Evolutionary conservation across 2,329 filamentous ascomycete genomes (phyloP), one percentile per base, ranked within the genome.

Genomic region (Ascochyta pisi): DNA sequence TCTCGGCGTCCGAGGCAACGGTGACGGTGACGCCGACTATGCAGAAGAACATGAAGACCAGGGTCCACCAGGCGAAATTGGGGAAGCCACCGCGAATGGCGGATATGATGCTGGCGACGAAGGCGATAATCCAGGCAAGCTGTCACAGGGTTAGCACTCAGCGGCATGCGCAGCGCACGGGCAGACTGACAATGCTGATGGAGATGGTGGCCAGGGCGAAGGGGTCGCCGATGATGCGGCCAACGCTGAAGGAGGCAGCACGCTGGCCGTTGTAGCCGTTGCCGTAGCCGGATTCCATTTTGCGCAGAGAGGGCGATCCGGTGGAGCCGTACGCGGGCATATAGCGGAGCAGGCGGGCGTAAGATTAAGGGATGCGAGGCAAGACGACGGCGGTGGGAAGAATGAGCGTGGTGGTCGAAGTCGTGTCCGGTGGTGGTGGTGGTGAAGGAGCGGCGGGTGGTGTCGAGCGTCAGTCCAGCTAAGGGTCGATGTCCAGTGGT

Each of bases 151-250:
- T 63, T 50, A 64, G 66, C 66, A 50, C 60, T 6, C 19, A 43
- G 62, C 56, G 64, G 63, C 51, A 49, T 44, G 53, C 31, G 49
- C 48, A 34, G 15, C 27, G 34, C 50, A 55, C 29, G 45, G 9
- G 58, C 13, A 26, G 24, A 85, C 92, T 77, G 86, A 97, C 94
- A 73, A 91, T 83, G 61, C 90, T 86, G 76, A 98, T 97, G 54
- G 94, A 97, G 62, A 96, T 86, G 33, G 95, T 98, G 51, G 93
- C 92, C 58, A 99, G 85, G 57, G 94, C 93, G 78, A 99, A 98
- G 6, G 95, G 95, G 79, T 99, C 94, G 69, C 95, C 95, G 59
- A 97, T 84, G 68, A 99, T 92, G 78, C 97, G 96, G 74, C 90
- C 90, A 77, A 93, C 78, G 76, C 86, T 89, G 77, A 96, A 88